Percentiles rank a stretch among this genome's conserved stretches.
phyloP scores from a whole-genome alignment of 352 stramenopile species.

The Globisporangium cederbergense region DNA sequence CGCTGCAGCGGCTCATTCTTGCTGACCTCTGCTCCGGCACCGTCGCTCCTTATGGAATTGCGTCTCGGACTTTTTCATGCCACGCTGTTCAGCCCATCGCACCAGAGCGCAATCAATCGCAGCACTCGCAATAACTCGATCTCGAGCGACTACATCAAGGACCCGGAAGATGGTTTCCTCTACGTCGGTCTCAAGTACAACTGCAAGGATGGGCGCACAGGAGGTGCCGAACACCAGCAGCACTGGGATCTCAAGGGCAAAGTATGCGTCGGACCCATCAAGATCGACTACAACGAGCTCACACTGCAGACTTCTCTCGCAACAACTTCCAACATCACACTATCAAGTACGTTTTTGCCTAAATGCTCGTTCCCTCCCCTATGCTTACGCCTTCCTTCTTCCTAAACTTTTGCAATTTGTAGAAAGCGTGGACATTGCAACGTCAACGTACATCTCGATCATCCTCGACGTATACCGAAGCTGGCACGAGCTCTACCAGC shows the following conservation, averaged over 20 bases:
- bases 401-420: neutral
- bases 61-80: slow-evolving; percentile 50
- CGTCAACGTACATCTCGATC: slow-evolving; percentile 45
- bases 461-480: slow-evolving; percentile 44
- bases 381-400: neutral
- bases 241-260: slow-evolving; percentile 57
- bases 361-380: too few relatives aligned
- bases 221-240: slow-evolving; percentile 10
- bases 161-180: slow-evolving; percentile 60
- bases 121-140: slow-evolving; percentile 41
- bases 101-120: slow-evolving; percentile 1
- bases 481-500: slow-evolving; percentile 37
- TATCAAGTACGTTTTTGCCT: slow-evolving; percentile 3
- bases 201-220: slow-evolving; percentile 15
- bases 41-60: slow-evolving; percentile 51
- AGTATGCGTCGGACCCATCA: slow-evolving; percentile 51
- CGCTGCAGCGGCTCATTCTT: slow-evolving; percentile 46
- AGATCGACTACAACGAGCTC: slow-evolving; percentile 61
- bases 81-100: slow-evolving; percentile 29
- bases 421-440: slow-evolving; percentile 27
- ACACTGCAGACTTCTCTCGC: slow-evolving; percentile 31
- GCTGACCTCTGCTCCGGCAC: slow-evolving; percentile 23
- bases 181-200: slow-evolving; percentile 74
- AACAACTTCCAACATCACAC: slow-evolving; percentile 7
- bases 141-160: slow-evolving; percentile 61